Percentiles rank a stretch among this genome's conserved stretches.
Evolutionary conservation across 108 stramenopile species (phyloP).

Genomic region (Conticribra weissflogii): DNA sequence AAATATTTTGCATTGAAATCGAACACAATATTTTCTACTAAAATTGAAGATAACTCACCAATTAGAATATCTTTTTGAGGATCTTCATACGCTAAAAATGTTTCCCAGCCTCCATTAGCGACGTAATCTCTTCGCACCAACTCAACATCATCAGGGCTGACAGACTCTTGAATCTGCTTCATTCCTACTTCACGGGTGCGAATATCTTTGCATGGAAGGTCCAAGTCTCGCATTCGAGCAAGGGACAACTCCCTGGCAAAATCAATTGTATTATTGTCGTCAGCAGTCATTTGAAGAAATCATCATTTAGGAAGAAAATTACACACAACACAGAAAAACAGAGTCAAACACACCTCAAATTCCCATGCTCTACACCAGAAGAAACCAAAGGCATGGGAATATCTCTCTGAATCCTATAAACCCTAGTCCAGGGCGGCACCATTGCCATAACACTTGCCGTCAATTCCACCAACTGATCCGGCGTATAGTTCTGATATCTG

Average conservation of each 20-base stretch:
- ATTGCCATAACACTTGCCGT: conserved; percentile 86
- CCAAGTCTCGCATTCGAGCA: conserved; percentile 82
- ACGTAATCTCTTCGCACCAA: conserved; percentile 90
- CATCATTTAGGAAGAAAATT: neutral
- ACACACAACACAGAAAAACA: too few relatives aligned
- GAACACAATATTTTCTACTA: too few relatives aligned
- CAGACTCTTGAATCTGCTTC: conserved; percentile 89
- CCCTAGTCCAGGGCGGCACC: conserved; percentile 96
- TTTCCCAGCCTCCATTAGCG: conserved; percentile 96
- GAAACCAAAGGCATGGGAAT: conserved; percentile 97
- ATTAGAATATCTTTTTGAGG: conserved; percentile 90
- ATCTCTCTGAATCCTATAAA: conserved; percentile 96
- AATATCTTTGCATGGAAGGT: conserved; percentile 91
- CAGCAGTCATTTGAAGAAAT: too few relatives aligned
- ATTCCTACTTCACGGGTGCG: conserved; percentile 95
- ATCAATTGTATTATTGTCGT: too few relatives aligned
- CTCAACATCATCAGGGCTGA: conserved; percentile 94
- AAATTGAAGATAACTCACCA: conserved; percentile 50
- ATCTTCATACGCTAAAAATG: conserved; percentile 94
- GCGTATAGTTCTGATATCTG: conserved; percentile 92
- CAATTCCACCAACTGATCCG: conserved; percentile 93
- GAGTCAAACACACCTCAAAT: conserved; percentile 49
- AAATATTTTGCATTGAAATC: too few relatives aligned
- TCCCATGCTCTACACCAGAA: conserved; percentile 95
- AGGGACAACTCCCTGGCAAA: conserved; percentile 79